These are phyloP conservation scores for Thielaviopsis ethacetica DNA, from an alignment of 2,329 filamentous ascomycete genomes.

Conservation along the genomic window DNA sequence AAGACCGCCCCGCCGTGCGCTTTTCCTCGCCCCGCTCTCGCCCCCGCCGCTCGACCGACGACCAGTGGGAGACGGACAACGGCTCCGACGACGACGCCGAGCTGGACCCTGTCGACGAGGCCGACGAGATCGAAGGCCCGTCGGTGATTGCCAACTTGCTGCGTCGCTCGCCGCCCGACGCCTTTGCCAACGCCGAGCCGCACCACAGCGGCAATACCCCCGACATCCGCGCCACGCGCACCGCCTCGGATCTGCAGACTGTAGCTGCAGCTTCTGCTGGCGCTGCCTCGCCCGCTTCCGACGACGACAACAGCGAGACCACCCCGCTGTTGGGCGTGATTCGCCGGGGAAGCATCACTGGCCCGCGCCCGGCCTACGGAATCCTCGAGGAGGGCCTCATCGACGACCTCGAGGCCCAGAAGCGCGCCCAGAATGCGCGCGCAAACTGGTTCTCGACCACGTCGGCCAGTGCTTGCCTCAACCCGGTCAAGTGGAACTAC, in stretches of 20 bases:
- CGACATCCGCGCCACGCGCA: constrained; percentile 15
- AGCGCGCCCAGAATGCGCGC: not conserved
- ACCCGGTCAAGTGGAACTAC: constrained; percentile 58
- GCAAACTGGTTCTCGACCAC: constrained; percentile 1
- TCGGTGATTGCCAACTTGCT: constrained; percentile 35
- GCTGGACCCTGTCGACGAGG: constrained; percentile 10
- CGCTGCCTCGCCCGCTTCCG: too few species aligned
- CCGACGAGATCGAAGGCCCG: constrained; percentile 19
- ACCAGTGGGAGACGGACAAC: constrained; percentile 1
- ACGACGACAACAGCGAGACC: constrained; percentile 4
- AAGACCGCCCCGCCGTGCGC: constrained; percentile 10
- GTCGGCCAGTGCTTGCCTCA: constrained; percentile 18
- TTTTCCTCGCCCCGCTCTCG: not conserved
- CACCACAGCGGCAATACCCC: not conserved
- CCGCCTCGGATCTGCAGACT: constrained; percentile 13
- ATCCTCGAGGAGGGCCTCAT: not conserved
- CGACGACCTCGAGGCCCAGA: constrained; percentile 14
- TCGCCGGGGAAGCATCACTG: constrained; percentile 1
- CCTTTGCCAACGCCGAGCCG: constrained; percentile 13
- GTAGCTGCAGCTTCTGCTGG: constrained; percentile 8
- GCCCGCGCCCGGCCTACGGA: not conserved
- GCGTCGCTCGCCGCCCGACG: constrained; percentile 30
- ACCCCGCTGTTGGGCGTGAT: constrained; percentile 17
- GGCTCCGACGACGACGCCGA: constrained; percentile 4
- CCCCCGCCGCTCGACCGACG: not conserved